Conservation (phyloP, 805 yeast genomes). For the Pichia manshurica region DNA sequence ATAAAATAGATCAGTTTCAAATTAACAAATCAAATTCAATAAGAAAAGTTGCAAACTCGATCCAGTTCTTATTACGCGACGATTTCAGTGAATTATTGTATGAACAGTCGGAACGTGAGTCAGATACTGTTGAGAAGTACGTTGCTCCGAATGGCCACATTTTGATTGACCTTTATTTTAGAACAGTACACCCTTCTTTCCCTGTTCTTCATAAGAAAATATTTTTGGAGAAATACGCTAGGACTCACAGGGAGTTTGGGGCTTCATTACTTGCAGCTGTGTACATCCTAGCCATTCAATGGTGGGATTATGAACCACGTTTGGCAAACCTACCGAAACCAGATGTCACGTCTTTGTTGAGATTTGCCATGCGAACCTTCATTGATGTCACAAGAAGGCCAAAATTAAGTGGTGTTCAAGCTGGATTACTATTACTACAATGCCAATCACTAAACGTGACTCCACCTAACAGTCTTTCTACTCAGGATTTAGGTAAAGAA, state of each 20-base stretch:
- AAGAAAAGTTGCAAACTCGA: conserved; percentile 71
- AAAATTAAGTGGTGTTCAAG: conserved; percentile 85
- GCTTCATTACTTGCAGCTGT: conserved; percentile 91
- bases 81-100: conserved; percentile 71
- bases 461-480: not conserved
- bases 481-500: not conserved
- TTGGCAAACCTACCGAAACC: conserved; percentile 76
- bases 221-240: conserved; percentile 80
- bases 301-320: conserved; percentile 90
- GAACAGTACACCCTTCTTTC: conserved; percentile 83
- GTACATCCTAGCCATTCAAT: conserved; percentile 78
- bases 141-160: conserved; percentile 92
- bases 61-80: conserved; percentile 73
- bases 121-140: conserved; percentile 76
- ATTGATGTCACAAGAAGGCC: conserved; percentile 78
- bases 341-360: conserved; percentile 60
- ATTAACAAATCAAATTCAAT: conserved; percentile 59
- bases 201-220: conserved; percentile 90
- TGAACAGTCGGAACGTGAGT: conserved; percentile 64
- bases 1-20: conserved; percentile 76
- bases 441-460: conserved; percentile 37
- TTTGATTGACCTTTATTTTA: conserved; percentile 72
- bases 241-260: conserved; percentile 87
- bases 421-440: conserved; percentile 74
- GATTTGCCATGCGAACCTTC: conserved; percentile 61